phyloP scores from a whole-genome alignment of 2,329 filamentous ascomycete species.

The Sporothrix pseudoabietina region DNA sequence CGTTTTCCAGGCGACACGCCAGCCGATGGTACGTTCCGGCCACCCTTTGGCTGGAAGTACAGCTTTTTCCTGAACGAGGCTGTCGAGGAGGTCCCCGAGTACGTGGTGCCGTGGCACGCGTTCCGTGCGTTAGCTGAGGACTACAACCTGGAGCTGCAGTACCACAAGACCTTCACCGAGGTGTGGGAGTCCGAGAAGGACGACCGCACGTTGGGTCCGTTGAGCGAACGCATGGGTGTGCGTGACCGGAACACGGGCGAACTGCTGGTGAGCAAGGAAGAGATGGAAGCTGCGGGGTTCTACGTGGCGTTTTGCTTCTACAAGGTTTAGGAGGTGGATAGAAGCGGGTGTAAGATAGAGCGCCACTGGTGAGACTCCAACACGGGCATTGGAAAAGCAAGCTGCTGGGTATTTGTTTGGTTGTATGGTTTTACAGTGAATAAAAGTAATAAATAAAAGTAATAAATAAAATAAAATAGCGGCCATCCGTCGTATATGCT shows the following conservation, averaged over 20 bases:
- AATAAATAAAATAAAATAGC: conserved; percentile 6
- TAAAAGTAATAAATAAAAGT: background rate
- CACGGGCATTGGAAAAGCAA: background rate
- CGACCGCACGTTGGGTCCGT: conserved; percentile 73
- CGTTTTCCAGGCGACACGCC: conserved; percentile 83
- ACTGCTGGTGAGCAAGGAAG: conserved; percentile 75
- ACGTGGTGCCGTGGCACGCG: conserved; percentile 96
- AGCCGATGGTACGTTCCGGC: conserved; percentile 85
- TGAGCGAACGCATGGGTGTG: conserved; percentile 97
- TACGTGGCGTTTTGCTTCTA: conserved; percentile 97
- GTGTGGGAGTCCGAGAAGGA: conserved; percentile 93
- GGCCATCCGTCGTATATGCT: background rate
- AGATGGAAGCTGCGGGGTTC: conserved; percentile 89
- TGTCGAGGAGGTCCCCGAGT: conserved; percentile 94
- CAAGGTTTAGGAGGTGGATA: conserved; percentile 65
- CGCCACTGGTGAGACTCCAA: background rate
- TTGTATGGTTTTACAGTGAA: background rate
- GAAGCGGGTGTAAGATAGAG: background rate
- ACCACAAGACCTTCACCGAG: conserved; percentile 85
- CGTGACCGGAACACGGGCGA: conserved; percentile 67
- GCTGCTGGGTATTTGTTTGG: too few species aligned
- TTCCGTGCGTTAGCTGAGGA: conserved; percentile 95
- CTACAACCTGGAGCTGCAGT: conserved; percentile 94
- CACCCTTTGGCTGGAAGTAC: conserved; percentile 97
- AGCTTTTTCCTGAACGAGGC: conserved; percentile 95